phyloP scores from a whole-genome alignment of 345 rosid species.

The Isatis tinctoria region DNA sequence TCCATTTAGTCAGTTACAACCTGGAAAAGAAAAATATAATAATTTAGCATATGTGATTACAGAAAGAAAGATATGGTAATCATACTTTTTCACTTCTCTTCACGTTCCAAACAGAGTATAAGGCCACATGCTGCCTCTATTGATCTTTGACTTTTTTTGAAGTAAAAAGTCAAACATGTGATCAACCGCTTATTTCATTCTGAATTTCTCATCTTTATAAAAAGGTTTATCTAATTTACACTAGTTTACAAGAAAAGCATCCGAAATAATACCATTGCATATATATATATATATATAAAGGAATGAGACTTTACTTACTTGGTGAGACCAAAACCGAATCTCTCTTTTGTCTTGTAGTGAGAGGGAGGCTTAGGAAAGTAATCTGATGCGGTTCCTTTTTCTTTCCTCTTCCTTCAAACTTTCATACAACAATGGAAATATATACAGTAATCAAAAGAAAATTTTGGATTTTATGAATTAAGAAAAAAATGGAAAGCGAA shows the following conservation, averaged over 20 bases:
- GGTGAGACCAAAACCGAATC: conserved; percentile 25
- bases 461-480: not conserved
- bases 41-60: conserved; percentile 3
- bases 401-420: conserved; percentile 7
- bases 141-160: conserved; percentile 17
- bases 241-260: conserved; percentile 21
- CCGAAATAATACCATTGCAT: not conserved
- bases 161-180: conserved; percentile 29
- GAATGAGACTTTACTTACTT: conserved; percentile 26
- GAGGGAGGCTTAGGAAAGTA: conserved; percentile 28
- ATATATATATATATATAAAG: not conserved
- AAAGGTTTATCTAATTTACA: not conserved
- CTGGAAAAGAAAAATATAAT: not conserved
- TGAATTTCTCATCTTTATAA: not conserved
- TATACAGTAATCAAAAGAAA: conserved; percentile 7
- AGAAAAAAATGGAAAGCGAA: conserved; percentile 26
- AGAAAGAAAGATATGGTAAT: conserved; percentile 16
- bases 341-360: conserved; percentile 16
- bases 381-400: conserved; percentile 20
- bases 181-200: conserved; percentile 20
- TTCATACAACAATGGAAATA: conserved; percentile 6
- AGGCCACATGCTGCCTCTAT: conserved; percentile 28
- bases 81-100: conserved; percentile 28
- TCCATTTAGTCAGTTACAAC: conserved; percentile 10
- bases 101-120: conserved; percentile 33